These are phyloP conservation scores for Adansonia digitata DNA, from an alignment of 345 rosid species.

Conservation along the genomic window DNA sequence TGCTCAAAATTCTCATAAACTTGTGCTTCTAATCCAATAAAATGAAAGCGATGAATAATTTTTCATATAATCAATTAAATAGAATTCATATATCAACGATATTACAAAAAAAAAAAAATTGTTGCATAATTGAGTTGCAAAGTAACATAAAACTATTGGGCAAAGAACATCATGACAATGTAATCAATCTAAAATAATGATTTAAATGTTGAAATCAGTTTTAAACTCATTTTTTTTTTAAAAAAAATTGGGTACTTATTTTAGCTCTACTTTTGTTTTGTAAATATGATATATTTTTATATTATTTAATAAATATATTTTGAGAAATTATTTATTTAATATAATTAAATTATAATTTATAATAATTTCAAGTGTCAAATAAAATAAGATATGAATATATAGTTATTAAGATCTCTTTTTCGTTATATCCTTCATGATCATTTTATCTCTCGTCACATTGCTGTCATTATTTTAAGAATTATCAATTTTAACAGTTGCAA, in stretches of 20 bases:
- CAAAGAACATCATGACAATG: not conserved
- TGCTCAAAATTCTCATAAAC: not conserved
- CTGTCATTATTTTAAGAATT: not conserved
- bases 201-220: conserved; percentile 1
- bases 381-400: not conserved
- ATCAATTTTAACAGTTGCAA: not conserved
- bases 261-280: not conserved
- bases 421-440: not conserved
- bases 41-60: not conserved
- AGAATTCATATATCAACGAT: not conserved
- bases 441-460: not conserved
- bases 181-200: not conserved
- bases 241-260: not conserved
- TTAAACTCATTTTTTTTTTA: not conserved
- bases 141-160: not conserved
- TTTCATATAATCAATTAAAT: not conserved
- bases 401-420: not conserved
- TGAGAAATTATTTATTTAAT: not conserved
- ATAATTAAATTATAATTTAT: not conserved
- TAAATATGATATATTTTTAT: not conserved
- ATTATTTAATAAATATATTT: not conserved
- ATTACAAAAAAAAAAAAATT: not conserved
- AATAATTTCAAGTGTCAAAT: not conserved
- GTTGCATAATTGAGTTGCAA: not conserved
- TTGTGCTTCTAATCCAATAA: not conserved